Evolutionary conservation across 2,329 filamentous ascomycete genomes (phyloP).

Genomic region (Venturia oleaginea): DNA sequence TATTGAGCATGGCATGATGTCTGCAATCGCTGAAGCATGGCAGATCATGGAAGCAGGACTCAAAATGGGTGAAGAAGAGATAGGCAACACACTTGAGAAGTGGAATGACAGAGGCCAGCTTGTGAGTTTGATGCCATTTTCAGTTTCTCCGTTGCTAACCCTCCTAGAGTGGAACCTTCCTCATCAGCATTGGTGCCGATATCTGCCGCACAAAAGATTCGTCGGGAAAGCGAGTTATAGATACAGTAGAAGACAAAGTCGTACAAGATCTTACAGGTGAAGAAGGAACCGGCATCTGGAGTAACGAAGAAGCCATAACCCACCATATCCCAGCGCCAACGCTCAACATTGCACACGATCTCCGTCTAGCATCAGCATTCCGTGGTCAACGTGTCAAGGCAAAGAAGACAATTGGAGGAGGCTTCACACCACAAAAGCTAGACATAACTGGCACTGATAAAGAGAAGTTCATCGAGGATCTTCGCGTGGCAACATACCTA

Average conservation of each 20-base stretch:
- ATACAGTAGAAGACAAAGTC: slow-evolving; percentile 58
- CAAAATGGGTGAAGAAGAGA: slow-evolving; percentile 50
- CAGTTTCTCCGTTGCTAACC: slow-evolving; percentile 2
- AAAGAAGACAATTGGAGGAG: slow-evolving; percentile 37
- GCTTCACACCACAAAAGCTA: slow-evolving; percentile 31
- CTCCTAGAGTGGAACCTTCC: slow-evolving; percentile 44
- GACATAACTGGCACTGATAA: slow-evolving; percentile 26
- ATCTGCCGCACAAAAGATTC: slow-evolving; percentile 48
- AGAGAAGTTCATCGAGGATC: slow-evolving; percentile 43
- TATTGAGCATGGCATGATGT: slow-evolving; percentile 65
- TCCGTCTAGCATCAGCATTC: slow-evolving; percentile 56
- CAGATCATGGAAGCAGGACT: slow-evolving; percentile 51
- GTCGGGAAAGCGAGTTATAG: slow-evolving; percentile 42
- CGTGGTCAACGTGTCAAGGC: slow-evolving; percentile 45
- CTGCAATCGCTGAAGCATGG: slow-evolving; percentile 56
- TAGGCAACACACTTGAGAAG: slow-evolving; percentile 48
- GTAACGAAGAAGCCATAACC: slow-evolving; percentile 50
- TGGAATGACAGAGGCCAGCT: slow-evolving; percentile 55
- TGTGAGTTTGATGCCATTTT: slow-evolving; percentile 21
- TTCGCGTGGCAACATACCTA: slow-evolving; percentile 53
- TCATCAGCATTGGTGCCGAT: slow-evolving; percentile 53
- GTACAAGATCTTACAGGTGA: slow-evolving; percentile 59
- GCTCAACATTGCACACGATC: slow-evolving; percentile 52
- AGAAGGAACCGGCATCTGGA: slow-evolving; percentile 61
- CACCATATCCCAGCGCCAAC: slow-evolving; percentile 57